A percentile compares a stretch with the other conserved stretches of the same genome.
These are phyloP conservation scores for Rhododendron ovatum DNA, from an alignment of 148 eudicot genomes.

Conservation along the genomic window DNA sequence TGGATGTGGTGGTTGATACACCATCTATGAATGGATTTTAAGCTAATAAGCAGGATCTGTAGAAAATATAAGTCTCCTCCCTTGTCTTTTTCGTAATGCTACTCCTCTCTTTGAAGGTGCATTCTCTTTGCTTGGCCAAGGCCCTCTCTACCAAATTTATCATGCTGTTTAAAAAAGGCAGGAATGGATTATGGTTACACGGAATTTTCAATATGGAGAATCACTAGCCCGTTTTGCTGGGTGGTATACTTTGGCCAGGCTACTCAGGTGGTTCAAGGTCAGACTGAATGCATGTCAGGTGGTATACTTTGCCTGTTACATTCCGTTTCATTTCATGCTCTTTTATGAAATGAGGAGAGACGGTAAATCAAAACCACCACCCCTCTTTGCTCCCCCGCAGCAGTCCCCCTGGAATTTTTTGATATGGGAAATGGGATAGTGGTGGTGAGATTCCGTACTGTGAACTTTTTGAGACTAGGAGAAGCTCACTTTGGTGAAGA, in stretches of 20 bases:
- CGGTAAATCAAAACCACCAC: background rate
- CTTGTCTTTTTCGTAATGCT: background rate
- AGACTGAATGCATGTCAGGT: background rate
- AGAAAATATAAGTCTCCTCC: background rate
- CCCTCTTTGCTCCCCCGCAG: background rate
- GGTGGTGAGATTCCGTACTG: background rate
- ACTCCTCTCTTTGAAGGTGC: background rate
- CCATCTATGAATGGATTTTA: background rate
- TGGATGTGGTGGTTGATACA: conserved; percentile 1
- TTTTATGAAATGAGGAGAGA: background rate
- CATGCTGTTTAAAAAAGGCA: background rate
- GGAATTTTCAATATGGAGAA: background rate
- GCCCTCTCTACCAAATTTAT: background rate
- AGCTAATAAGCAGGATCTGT: background rate
- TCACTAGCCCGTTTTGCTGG: background rate
- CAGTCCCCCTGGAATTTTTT: background rate
- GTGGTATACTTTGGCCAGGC: background rate
- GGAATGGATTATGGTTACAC: background rate
- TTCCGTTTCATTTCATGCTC: background rate
- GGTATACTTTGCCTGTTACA: background rate
- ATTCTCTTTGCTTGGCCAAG: background rate
- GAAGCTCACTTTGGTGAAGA: background rate
- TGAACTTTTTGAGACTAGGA: background rate
- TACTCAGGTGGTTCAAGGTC: background rate
- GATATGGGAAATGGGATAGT: background rate